Base-by-base conservation (phyloP, 1,284 basidiomycete species). In the Quambalaria eucalypti region DNA sequence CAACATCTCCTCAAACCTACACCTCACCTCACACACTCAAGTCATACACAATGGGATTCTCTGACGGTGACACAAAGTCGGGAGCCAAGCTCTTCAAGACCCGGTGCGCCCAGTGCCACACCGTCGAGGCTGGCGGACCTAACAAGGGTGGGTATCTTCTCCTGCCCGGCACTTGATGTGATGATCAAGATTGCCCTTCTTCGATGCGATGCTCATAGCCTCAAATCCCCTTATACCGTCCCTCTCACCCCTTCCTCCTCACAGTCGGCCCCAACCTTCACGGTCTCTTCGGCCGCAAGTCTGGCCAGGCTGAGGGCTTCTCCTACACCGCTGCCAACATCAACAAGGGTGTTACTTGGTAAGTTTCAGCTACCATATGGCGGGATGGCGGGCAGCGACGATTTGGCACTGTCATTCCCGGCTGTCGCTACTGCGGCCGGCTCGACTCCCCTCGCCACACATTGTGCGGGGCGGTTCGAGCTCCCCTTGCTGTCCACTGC, bases 41-140 rank as follows among this genome's bases (percentile, higher is more conserved):
- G 25, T 39, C 16, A 14, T n/a, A 5, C 36, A 49, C 48, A 51
- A 51, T 51, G 50, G 50, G 50, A 38, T 51, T 51, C 50, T 38
- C 28, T 8, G 50, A 51, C 29, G 50, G 50, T 31, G 50, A 51
- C 42, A 51, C 50, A 16, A 51, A 51, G 29, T 23, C n/a, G 12
- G 42, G 42, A 46, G 42, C 42, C 52, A 54, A 62, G 61, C 64
- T 73, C 50, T 74, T 74, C 69, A 72, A 74, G 84, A 93, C 90
- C 68, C 89, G 92, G 65, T 98, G 93, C 77, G 90, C 90, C 57
- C 91, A 96, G 78, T 98, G 93, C 82, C 93, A 98, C 80, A 97
- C 90, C 66, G 78, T 88, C 69, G 88, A 82, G 67, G 81, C 83
- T 67, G 87, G 88, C 64, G 92, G 87, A 68, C 81, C 85, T 48